Conservation (phyloP, 495 filamentous ascomycete species). For the Lophiotrema nucula region DNA sequence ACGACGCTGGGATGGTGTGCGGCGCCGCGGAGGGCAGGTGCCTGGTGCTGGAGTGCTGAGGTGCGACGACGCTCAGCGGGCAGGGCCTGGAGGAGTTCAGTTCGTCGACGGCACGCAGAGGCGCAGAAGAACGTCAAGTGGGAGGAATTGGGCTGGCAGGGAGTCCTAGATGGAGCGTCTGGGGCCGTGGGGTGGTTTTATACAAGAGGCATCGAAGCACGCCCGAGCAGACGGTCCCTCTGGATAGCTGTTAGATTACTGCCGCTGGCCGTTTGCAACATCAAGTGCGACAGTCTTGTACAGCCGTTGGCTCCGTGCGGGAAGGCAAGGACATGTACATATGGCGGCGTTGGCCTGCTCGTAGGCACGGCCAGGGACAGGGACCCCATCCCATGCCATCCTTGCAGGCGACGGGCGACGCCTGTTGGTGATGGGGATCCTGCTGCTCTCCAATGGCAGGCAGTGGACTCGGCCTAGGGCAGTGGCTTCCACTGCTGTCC, state of each 20-base stretch:
- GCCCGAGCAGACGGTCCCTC: conserved; percentile 31
- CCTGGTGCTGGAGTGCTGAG: too few relatives aligned
- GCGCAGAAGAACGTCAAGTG: too few relatives aligned
- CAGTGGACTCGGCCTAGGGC: neutral
- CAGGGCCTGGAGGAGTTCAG: too few relatives aligned
- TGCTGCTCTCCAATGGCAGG: neutral
- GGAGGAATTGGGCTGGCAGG: conserved; percentile 7
- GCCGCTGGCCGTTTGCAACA: conserved; percentile 39
- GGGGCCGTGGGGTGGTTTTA: conserved; percentile 33
- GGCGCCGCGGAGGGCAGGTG: too few relatives aligned
- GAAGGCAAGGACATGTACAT: conserved; percentile 21
- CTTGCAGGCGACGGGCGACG: conserved; percentile 1
- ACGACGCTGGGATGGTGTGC: neutral
- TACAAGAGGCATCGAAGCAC: conserved; percentile 29
- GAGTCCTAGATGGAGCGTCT: conserved; percentile 17
- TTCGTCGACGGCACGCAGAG: too few relatives aligned
- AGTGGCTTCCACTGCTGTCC: too few relatives aligned
- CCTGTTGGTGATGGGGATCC: conserved; percentile 21
- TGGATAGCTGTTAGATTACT: conserved; percentile 34
- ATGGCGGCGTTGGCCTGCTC: conserved; percentile 9
- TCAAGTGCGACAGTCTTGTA: conserved; percentile 32
- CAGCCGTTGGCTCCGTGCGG: conserved; percentile 33
- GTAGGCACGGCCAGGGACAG: conserved; percentile 20
- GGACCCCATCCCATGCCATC: conserved; percentile 9
- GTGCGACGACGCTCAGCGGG: too few relatives aligned